Conservation (phyloP, 2,329 filamentous ascomycete genomes). For the Penicillium sp. region DNA sequence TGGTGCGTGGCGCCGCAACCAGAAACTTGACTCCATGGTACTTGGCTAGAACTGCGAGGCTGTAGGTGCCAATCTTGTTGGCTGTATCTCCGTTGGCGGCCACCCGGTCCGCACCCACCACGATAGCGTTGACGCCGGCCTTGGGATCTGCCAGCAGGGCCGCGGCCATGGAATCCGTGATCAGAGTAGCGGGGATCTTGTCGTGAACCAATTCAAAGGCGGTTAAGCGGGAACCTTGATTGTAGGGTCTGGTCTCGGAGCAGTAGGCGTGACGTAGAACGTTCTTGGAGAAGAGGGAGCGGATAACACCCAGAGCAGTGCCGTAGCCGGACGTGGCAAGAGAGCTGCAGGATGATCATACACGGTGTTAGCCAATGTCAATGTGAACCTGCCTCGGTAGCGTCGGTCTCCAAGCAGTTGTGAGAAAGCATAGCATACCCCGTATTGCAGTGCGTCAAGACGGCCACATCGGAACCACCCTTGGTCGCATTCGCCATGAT, state of each 20-base stretch:
- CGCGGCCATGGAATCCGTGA: conserved; percentile 95
- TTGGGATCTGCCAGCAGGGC: conserved; percentile 61
- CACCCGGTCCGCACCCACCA: conserved; percentile 92
- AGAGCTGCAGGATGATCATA: conserved; percentile 49
- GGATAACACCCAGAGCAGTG: conserved; percentile 89
- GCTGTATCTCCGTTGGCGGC: conserved; percentile 96
- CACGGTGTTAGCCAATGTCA: background rate
- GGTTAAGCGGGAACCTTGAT: conserved; percentile 90
- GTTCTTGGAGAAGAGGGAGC: conserved; percentile 63
- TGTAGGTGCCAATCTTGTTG: conserved; percentile 97
- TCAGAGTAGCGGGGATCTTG: conserved; percentile 78
- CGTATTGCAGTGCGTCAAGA: conserved; percentile 97
- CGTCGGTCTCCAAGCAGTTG: background rate
- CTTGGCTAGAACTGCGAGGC: conserved; percentile 80
- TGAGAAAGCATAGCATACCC: conserved; percentile 50
- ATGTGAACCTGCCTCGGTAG: too few species aligned
- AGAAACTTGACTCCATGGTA: conserved; percentile 90
- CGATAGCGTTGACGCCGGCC: conserved; percentile 72
- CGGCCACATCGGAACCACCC: conserved; percentile 59
- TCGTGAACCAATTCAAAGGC: conserved; percentile 97
- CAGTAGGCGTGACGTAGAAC: conserved; percentile 81
- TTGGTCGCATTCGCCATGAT: conserved; percentile 55
- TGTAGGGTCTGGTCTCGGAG: conserved; percentile 95
- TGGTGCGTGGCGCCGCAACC: conserved; percentile 89
- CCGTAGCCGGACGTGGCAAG: conserved; percentile 97